These are phyloP conservation scores for Aspergillus bertholletiae DNA, from an alignment of 495 filamentous ascomycete species.

Conservation along the genomic window DNA sequence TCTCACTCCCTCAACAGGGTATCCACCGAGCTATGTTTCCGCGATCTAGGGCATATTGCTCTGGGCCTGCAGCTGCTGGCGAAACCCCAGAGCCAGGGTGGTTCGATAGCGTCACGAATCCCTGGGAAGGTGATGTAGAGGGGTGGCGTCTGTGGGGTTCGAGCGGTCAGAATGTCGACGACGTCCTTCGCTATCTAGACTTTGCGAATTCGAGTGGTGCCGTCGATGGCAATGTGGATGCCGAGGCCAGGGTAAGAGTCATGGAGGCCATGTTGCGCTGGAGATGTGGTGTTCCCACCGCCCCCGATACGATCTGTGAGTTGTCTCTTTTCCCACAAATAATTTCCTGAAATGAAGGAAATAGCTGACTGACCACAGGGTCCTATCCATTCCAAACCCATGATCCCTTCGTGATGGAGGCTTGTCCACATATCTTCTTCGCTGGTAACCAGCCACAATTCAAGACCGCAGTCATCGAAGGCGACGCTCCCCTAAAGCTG, in stretches of 20 bases:
- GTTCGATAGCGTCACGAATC: conserved; percentile 91
- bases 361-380: conserved; percentile 52
- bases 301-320: conserved; percentile 94
- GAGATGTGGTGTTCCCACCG: conserved; percentile 89
- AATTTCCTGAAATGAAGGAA: conserved; percentile 5
- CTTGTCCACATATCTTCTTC: conserved; percentile 89
- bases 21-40: conserved; percentile 84
- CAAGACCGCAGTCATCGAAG: conserved; percentile 68
- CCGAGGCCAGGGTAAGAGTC: conserved; percentile 71
- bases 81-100: conserved; percentile 57
- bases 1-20: conserved; percentile 74
- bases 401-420: conserved; percentile 79
- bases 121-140: conserved; percentile 84
- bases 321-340: conserved; percentile 7
- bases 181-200: conserved; percentile 83
- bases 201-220: conserved; percentile 30
- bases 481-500: conserved; percentile 33
- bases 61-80: conserved; percentile 45
- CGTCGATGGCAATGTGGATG: conserved; percentile 23
- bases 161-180: conserved; percentile 89
- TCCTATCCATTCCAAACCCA: conserved; percentile 90
- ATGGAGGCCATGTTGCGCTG: conserved; percentile 91
- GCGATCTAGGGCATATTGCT: conserved; percentile 60
- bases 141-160: conserved; percentile 82
- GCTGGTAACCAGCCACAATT: conserved; percentile 84